A percentile compares a stretch with the other conserved stretches of the same genome.
Evolutionary conservation across 805 yeast species (phyloP).

Genomic region (Ogataea paraovalis): DNA sequence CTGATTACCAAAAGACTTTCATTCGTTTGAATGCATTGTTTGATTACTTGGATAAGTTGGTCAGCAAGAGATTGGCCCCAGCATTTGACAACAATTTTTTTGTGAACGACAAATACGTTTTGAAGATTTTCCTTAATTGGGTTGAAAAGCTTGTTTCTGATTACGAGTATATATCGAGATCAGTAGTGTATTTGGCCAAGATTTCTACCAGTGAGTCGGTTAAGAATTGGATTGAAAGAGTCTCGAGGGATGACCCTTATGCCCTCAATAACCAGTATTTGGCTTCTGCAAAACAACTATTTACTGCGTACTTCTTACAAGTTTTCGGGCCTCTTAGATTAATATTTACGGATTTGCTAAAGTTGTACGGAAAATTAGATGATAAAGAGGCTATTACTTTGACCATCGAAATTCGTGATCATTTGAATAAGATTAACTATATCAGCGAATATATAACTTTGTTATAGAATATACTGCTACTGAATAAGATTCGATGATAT

Average conservation of each 20-base stretch:
- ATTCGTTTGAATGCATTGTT: constrained; percentile 23
- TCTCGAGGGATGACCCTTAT: constrained; percentile 15
- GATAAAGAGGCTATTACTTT: constrained; percentile 10
- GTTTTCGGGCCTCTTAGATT: constrained; percentile 28
- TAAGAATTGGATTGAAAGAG: constrained; percentile 22
- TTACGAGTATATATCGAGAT: constrained; percentile 26
- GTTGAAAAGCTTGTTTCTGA: constrained; percentile 22
- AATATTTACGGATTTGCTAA: constrained; percentile 21
- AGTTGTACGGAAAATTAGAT: constrained; percentile 18
- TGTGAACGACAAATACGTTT: constrained; percentile 26
- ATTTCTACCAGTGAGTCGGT: constrained; percentile 24
- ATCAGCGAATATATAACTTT: constrained; percentile 26
- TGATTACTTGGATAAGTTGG: constrained; percentile 24
- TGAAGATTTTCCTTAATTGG: constrained; percentile 25
- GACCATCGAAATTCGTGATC: constrained; percentile 16
- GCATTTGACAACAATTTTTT: constrained; percentile 26
- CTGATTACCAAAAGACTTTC: constrained; percentile 27
- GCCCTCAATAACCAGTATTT: constrained; percentile 21
- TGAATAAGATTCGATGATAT: no score
- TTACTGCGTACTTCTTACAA: constrained; percentile 28
- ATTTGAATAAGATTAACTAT: constrained; percentile 21
- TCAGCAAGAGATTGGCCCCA: constrained; percentile 22
- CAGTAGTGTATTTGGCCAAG: constrained; percentile 27
- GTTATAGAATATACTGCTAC: no score
- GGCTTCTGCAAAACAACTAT: constrained; percentile 26